These are phyloP conservation scores for Artemisia annua DNA, from an alignment of 129 eudicot species.

Conservation along the genomic window DNA sequence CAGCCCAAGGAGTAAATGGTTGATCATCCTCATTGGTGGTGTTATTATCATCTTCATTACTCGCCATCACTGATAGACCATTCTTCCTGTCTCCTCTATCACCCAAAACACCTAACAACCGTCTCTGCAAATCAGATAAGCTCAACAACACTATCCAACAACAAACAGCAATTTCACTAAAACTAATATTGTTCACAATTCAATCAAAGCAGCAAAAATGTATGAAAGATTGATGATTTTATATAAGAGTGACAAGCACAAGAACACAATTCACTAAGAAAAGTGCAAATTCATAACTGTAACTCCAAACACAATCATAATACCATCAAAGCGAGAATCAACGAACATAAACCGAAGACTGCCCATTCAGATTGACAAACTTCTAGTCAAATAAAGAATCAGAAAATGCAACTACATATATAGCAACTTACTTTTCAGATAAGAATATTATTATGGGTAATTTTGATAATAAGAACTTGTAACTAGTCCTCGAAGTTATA, in stretches of 20 bases:
- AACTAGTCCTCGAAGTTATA: background rate
- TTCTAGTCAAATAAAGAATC: background rate
- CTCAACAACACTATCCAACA: slow-evolving; percentile 18
- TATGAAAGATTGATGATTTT: background rate
- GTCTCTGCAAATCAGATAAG: slow-evolving; percentile 22
- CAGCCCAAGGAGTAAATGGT: slow-evolving; percentile 40
- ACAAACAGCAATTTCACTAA: background rate
- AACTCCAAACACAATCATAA: slow-evolving; percentile 1
- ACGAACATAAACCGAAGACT: background rate
- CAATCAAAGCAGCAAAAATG: background rate
- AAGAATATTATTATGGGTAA: background rate
- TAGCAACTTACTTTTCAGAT: background rate
- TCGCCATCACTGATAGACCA: slow-evolving; percentile 26
- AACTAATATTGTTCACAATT: background rate
- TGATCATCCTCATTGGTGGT: slow-evolving; percentile 31
- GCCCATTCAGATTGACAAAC: background rate
- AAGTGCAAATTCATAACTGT: background rate
- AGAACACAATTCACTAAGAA: slow-evolving; percentile 4
- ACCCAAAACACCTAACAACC: slow-evolving; percentile 38
- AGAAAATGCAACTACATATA: no score
- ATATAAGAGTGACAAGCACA: background rate
- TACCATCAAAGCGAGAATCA: background rate
- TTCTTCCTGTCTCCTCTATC: slow-evolving; percentile 36
- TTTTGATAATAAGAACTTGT: background rate
- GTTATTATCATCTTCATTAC: slow-evolving; percentile 24